Evolutionary conservation across 495 filamentous ascomycete species (phyloP).

Genomic region (Neurospora sp.): DNA sequence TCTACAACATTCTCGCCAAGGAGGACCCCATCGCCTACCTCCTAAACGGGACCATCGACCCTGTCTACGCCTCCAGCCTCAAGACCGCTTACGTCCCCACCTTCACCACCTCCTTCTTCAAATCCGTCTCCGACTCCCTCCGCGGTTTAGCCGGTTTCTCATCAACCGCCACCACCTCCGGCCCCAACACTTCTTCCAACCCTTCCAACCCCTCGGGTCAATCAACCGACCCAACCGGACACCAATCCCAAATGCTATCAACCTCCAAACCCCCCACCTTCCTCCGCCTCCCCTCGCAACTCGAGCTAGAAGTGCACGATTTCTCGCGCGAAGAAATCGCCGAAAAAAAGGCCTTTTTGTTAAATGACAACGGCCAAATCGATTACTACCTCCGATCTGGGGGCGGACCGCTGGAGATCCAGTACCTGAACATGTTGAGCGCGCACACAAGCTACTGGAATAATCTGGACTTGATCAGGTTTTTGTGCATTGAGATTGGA

Average conservation of each 20-base stretch:
- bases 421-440: conserved; percentile 94
- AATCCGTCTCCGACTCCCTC: conserved; percentile 56
- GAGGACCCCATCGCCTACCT: conserved; percentile 75
- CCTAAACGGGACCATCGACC: conserved; percentile 82
- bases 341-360: conserved; percentile 72
- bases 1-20: conserved; percentile 79
- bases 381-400: conserved; percentile 78
- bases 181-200: background rate
- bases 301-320: conserved; percentile 92
- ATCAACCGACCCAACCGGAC: background rate
- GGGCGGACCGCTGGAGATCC: conserved; percentile 76
- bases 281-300: conserved; percentile 67
- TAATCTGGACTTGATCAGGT: conserved; percentile 70
- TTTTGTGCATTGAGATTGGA: conserved; percentile 81
- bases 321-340: conserved; percentile 88
- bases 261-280: conserved; percentile 29
- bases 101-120: conserved; percentile 53
- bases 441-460: conserved; percentile 96
- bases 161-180: conserved; percentile 4
- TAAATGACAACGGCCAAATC: conserved; percentile 94
- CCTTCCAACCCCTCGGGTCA: background rate
- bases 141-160: conserved; percentile 30
- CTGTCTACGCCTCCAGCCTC: conserved; percentile 62
- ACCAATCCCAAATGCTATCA: background rate
- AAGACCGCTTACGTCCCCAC: conserved; percentile 71